Evolutionary conservation across 2,329 filamentous ascomycete genomes (phyloP), one percentile per base, ranked within the genome.

Genomic region (Hypomyces perniciosus): DNA sequence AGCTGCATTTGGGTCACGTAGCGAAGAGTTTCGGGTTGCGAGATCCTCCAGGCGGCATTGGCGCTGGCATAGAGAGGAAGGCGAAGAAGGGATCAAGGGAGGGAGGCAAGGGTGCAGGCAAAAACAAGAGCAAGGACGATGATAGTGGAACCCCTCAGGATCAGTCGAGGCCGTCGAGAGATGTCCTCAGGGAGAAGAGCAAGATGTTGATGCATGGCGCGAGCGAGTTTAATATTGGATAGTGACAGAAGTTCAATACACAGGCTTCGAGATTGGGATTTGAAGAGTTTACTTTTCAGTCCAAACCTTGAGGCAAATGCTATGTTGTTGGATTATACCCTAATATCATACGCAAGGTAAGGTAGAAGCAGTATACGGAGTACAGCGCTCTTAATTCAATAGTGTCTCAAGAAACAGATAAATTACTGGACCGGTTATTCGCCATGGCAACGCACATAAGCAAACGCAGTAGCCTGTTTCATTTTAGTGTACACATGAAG

Each of bases 1-100:
- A 88, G 62, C 72, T 99, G 43, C 93, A 99, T 67, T 72, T 97
- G 6, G 93, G 93, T 3, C 93, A 99, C 74, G 74, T 93, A 57
- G 92, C 92, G 6, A 99, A 99, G 75, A 89, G 87, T 28, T 99
- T 95, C 65, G 93, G 85, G 2, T 72, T 99, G 58, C 79, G 95
- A 56, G 93, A 99, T 67, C 84, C 89, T 31, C 93, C 93, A 0
- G 86, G 87, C 5, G 86, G 88, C 45, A 95, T 99, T 49, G 84
- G 84, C 33, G 76, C 75, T 2, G 78, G 79, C 8, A 66, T 79
- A 69, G 57, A 77, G 64, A 65, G 70, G 62, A 68, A 73, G 68
- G 62, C 71, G 61, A 68, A 70, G 69, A 72, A 71, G 59, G 54
- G 59, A 62, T 42, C 48, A 10, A 52, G 27, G 46, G 42, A 49